A percentile compares a stretch with the other conserved stretches of the same genome.
Conservation (phyloP, 768 basidiomycete species). For the Boletus reticulatus region DNA sequence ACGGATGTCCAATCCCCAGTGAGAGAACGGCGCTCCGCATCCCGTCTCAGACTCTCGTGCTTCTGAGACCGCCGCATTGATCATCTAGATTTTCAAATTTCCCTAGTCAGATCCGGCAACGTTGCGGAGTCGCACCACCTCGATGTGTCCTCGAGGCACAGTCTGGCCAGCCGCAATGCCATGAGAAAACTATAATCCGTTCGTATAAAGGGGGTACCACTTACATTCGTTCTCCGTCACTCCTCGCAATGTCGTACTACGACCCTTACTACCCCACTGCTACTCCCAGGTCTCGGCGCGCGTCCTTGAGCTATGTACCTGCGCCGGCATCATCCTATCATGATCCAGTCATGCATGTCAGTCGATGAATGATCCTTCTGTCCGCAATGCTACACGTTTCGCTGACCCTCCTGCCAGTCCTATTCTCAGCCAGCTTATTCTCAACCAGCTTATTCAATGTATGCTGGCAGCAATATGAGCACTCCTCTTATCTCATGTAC, state of each 20-base stretch:
- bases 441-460: slow-evolving; percentile 46
- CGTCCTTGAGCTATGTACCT: slow-evolving; percentile 34
- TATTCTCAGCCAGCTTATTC: slow-evolving; percentile 47
- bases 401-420: slow-evolving; percentile 14
- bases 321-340: slow-evolving; percentile 36
- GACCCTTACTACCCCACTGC: slow-evolving; percentile 36
- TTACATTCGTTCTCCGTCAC: not conserved
- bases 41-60: slow-evolving; percentile 5
- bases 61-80: slow-evolving; percentile 4
- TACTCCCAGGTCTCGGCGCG: slow-evolving; percentile 31
- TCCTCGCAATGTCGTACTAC: slow-evolving; percentile 42
- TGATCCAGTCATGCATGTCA: slow-evolving; percentile 42
- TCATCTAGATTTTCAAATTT: slow-evolving; percentile 24
- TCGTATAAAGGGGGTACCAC: slow-evolving; percentile 24
- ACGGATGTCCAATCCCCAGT: no score
- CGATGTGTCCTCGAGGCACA: slow-evolving; percentile 31
- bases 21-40: slow-evolving; percentile 23
- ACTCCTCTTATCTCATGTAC: slow-evolving; percentile 45
- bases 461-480: slow-evolving; percentile 39
- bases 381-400: not conserved
- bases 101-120: slow-evolving; percentile 10
- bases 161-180: slow-evolving; percentile 12
- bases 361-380: slow-evolving; percentile 5
- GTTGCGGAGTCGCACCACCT: slow-evolving; percentile 15
- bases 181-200: not conserved